Evolutionary conservation across 371 early-diverging fungal species (phyloP).

Genomic region (Apophysomyces trapeziformis): DNA sequence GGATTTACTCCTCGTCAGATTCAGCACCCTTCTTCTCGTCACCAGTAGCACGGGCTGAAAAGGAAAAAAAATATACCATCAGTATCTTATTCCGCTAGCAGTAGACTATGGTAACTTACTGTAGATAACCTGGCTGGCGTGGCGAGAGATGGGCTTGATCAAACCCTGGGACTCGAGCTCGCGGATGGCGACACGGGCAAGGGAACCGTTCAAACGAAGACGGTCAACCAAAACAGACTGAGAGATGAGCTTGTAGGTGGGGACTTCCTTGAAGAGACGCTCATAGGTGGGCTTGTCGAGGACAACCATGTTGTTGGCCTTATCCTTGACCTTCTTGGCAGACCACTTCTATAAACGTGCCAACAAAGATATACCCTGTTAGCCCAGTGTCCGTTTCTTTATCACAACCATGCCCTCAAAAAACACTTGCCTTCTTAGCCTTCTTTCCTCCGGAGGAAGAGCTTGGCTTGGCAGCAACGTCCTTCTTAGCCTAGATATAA

Average conservation of each 20-base stretch:
- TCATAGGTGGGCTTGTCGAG: conserved; percentile 91
- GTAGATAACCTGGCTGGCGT: conserved; percentile 96
- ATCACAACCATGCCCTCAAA: neutral
- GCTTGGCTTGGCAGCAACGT: conserved; percentile 71
- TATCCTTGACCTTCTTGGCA: conserved; percentile 95
- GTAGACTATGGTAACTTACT: conserved; percentile 46
- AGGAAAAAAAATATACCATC: neutral
- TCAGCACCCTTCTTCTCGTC: conserved; percentile 38
- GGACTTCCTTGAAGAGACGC: conserved; percentile 97
- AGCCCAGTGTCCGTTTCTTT: neutral
- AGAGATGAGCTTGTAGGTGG: conserved; percentile 98
- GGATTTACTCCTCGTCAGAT: conserved; percentile 27
- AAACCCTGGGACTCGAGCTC: conserved; percentile 91
- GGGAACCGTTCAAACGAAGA: conserved; percentile 95
- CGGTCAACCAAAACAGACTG: conserved; percentile 98
- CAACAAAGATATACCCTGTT: neutral
- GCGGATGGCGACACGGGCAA: conserved; percentile 93
- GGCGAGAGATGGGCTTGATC: conserved; percentile 88
- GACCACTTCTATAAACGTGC: conserved; percentile 81
- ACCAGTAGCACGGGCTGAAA: conserved; percentile 50
- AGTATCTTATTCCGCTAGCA: neutral
- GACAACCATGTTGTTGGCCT: conserved; percentile 95
- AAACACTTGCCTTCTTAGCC: conserved; percentile 67
- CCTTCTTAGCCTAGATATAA: conserved; percentile 59
- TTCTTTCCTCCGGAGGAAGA: conserved; percentile 85